Percentiles rank a stretch among this genome's conserved stretches.
Evolutionary conservation across 1,284 basidiomycete species (phyloP).

Genomic region (Cryptococcus amylolentus): DNA sequence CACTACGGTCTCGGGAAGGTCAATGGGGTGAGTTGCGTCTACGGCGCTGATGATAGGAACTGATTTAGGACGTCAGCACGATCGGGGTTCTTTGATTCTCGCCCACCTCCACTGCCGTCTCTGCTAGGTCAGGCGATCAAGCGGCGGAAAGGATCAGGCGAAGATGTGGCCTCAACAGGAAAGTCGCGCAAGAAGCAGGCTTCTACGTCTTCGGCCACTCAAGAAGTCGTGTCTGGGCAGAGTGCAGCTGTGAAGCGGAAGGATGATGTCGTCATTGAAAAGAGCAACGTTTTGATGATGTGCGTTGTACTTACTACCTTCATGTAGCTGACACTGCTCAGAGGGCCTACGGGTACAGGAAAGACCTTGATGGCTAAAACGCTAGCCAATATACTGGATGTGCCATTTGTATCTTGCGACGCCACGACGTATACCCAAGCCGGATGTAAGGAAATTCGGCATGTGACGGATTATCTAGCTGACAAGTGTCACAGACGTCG

Average conservation of each 20-base stretch:
- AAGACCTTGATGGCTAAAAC: constrained; percentile 85
- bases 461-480: constrained; percentile 11
- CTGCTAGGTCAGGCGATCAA: constrained; percentile 33
- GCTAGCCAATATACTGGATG: constrained; percentile 77
- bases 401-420: constrained; percentile 70
- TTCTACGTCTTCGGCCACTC: neutral
- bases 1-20: constrained; percentile 28
- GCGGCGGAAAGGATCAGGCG: constrained; percentile 6
- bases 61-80: constrained; percentile 28
- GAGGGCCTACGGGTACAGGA: constrained; percentile 56
- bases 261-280: constrained; percentile 62
- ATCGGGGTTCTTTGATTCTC: constrained; percentile 48
- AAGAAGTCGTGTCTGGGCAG: neutral
- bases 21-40: constrained; percentile 42
- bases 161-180: neutral
- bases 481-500: constrained; percentile 63
- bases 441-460: constrained; percentile 41
- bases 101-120: constrained; percentile 51
- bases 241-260: neutral
- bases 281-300: constrained; percentile 90
- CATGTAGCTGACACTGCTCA: constrained; percentile 12
- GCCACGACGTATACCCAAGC: constrained; percentile 53
- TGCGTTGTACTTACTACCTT: constrained; percentile 45
- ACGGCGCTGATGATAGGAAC: neutral
- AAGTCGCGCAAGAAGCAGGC: neutral